Conservation (phyloP, 1,139 yeast species). For the Saccharomyces pastorianus region DNA sequence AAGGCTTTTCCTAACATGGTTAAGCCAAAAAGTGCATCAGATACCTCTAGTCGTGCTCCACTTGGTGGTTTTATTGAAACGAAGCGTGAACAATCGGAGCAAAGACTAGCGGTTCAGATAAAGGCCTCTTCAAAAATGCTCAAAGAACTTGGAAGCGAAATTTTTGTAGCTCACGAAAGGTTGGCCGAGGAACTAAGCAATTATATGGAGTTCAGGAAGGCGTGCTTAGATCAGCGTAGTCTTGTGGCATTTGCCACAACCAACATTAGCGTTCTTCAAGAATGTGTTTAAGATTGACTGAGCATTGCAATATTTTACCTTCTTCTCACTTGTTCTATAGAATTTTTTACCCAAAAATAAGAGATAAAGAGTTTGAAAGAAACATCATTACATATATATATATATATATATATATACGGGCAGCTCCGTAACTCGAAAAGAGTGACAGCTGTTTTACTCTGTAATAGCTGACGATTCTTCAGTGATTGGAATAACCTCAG, state of each 20-base stretch:
- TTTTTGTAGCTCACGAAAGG: constrained; percentile 41
- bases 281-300: background rate
- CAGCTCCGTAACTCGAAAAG: background rate
- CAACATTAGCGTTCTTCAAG: background rate
- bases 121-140: constrained; percentile 12
- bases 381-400: too few species aligned
- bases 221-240: background rate
- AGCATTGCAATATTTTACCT: background rate
- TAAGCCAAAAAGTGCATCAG: constrained; percentile 2
- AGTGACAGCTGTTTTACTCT: background rate
- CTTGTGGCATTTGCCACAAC: background rate
- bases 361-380: background rate
- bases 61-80: constrained; percentile 34
- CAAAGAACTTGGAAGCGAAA: constrained; percentile 14
- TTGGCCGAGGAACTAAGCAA: constrained; percentile 57
- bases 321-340: background rate
- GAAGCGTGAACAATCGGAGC: constrained; percentile 33
- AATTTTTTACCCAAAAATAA: background rate
- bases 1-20: constrained; percentile 19
- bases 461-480: background rate
- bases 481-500: background rate
- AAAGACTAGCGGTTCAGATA: constrained; percentile 30
- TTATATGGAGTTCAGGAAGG: constrained; percentile 42
- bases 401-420: background rate
- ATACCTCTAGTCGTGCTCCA: constrained; percentile 12